Base-by-base conservation (phyloP, 2,329 filamentous ascomycete genomes). In the Aphanocladium album region DNA sequence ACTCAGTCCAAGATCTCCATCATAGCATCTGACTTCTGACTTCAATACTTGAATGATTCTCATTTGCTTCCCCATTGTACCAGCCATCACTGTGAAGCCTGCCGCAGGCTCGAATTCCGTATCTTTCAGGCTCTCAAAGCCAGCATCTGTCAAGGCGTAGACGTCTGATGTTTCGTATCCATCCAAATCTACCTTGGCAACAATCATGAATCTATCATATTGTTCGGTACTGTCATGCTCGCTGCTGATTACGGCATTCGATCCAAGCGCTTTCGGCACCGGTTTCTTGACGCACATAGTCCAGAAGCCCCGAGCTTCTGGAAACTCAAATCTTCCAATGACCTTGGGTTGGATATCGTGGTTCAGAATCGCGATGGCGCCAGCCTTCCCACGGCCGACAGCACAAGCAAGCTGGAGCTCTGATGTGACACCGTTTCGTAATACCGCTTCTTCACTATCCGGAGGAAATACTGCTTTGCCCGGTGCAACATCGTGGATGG, bases 31-130 rank as follows among this genome's bases (percentile, higher is more conserved):
- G 25, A 98, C 86, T 69, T 98, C 93, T 1, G 87, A 91, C 65
- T 88, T 89, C 57, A 96, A 80, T 2, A 96, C 88, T 70, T 98
- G 95, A 17, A 98, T 88, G 37, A 98, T 87, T 62, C 91, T 86
- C 70, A 84, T 90, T 62, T 90, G 86, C 56, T 85, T 84, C n/a
- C 89, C 89, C 73, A 99, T 85, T 0, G 89, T 89, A 17, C 90
- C 91, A 19, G 95, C 89, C 66, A 96, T 89, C 51, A 98, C 82
- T 0, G 95, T 97, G 35, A 88, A 85, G 27, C 93, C 95, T 64
- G 93, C 91, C 50, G 91, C 90, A 4, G 89, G 87, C 63, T 99
- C 96, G 70, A 98, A 97, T 69, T 99, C 95, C 0, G 92, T 91
- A 43, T 89, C 91, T 39, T 85, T 85, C 8, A 93, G 81, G 43